These are phyloP conservation scores for Cryptosporidium xiaoi DNA, from an alignment of 169 alveolate species.

Conservation along the genomic window DNA sequence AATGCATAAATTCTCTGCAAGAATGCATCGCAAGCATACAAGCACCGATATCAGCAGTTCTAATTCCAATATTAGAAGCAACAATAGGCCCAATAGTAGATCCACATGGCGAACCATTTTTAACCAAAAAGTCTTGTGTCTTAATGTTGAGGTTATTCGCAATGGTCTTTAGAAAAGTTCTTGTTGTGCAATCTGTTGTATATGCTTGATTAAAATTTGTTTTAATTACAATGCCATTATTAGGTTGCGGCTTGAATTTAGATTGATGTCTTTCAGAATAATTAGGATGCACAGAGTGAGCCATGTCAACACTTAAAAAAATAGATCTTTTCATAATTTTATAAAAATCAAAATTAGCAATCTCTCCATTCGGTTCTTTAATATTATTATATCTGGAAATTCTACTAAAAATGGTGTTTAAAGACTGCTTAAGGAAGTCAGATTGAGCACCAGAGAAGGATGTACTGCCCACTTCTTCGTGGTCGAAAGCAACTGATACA, in stretches of 20 bases:
- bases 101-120: conserved; percentile 95
- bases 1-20: conserved; percentile 88
- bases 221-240: conserved; percentile 92
- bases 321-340: conserved; percentile 81
- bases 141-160: conserved; percentile 86
- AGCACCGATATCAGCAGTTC: conserved; percentile 95
- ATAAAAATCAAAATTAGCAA: conserved; percentile 75
- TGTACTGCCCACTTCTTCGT: conserved; percentile 94
- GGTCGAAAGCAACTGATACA: conserved; percentile 89
- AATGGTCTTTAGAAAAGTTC: conserved; percentile 85
- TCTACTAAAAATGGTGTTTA: conserved; percentile 75
- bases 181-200: conserved; percentile 89
- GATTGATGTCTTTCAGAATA: conserved; percentile 93
- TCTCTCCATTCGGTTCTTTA: not conserved
- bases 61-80: conserved; percentile 91
- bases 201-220: conserved; percentile 91
- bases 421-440: conserved; percentile 80
- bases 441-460: conserved; percentile 92
- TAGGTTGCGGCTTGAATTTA: conserved; percentile 88
- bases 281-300: conserved; percentile 97
- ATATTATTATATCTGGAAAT: conserved; percentile 63
- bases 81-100: conserved; percentile 95
- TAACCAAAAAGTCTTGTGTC: conserved; percentile 92
- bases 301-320: conserved; percentile 92
- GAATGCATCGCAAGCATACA: conserved; percentile 97